Evolutionary conservation across 192 early-diverging fungal genomes (phyloP), one percentile per base, ranked within the genome.

Genomic region (Coemansia sp.): DNA sequence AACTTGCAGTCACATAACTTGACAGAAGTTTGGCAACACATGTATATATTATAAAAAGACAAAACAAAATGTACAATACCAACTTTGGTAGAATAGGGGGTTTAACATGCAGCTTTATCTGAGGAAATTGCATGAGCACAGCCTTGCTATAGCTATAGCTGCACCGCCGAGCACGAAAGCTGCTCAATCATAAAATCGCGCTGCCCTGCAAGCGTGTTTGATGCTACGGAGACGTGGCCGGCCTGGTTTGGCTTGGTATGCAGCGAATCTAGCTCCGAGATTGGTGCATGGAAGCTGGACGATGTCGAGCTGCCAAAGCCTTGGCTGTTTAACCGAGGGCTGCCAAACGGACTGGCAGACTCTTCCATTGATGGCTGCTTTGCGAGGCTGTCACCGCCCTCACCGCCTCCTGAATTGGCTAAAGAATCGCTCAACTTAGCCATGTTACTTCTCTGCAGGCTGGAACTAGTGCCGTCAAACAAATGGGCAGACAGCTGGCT

Each of bases 151-250:
- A 3, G 24, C 20, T 51, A 68, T 11, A 57, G 52, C 48, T 29
- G 50, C 43, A 57, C 22, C 13, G 55, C 40, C 25, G 55, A 43
- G 33, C 45, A 50, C 20, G n/a, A 11, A 20, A 59, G 28, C 48
- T 67, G 64, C 51, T 74, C 71, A 41, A 74, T 74, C 36, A 57
- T 74, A 19, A 58, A 27, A 20, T 74, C 71, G 36, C 71, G 71
- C 60, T 67, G 64, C 2, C 60, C 71, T 24, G 39, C 34, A 5
- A 50, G 37, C 1, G 30, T 53, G 19, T 38, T 53, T 7, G 60
- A 44, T n/a, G 64, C 71, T 9, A 74, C 71, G 34, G 71, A 58
- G 7, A 74, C 56, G 4, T 45, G 29, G 34, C 41, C 48, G 29
- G 54, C 42, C 4, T 34, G 8, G 44, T 11, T 29, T 26, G 23